A percentile compares a stretch with the other conserved stretches of the same genome.
Evolutionary conservation across 139 green algal genomes (phyloP).

Genomic region (Monoraphidium neglectum): DNA sequence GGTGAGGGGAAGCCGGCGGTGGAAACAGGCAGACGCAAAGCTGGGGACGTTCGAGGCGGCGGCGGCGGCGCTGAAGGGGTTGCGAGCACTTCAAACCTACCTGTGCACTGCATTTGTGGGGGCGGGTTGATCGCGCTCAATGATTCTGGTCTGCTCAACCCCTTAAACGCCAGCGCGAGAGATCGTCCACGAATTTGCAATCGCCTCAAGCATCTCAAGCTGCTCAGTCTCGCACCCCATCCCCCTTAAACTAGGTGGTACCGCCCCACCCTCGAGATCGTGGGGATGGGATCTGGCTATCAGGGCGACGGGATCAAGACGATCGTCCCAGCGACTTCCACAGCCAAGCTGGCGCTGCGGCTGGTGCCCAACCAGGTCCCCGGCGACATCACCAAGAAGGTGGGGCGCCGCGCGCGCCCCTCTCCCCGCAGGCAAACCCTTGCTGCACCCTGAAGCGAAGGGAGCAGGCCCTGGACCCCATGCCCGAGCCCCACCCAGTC

Average conservation of each 20-base stretch:
- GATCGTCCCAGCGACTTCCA: slow-evolving; percentile 54
- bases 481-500: too few relatives aligned
- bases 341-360: slow-evolving; percentile 64
- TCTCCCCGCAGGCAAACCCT: too few relatives aligned
- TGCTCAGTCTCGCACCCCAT: too few relatives aligned
- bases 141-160: too few relatives aligned
- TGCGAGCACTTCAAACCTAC: too few relatives aligned
- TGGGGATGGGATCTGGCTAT: slow-evolving; percentile 55
- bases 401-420: neutral
- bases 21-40: neutral
- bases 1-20: slow-evolving; percentile 23
- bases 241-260: slow-evolving; percentile 52
- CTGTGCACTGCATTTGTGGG: too few relatives aligned
- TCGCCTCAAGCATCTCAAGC: neutral
- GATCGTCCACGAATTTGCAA: neutral
- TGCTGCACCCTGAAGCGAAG: neutral
- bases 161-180: too few relatives aligned
- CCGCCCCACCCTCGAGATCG: slow-evolving; percentile 71
- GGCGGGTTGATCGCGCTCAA: too few relatives aligned
- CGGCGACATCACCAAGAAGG: slow-evolving; percentile 27
- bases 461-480: too few relatives aligned
- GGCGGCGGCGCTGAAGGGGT: too few relatives aligned
- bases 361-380: slow-evolving; percentile 62
- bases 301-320: slow-evolving; percentile 74
- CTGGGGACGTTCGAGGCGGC: too few relatives aligned